Evolutionary conservation across 1,139 yeast species (phyloP).

Genomic region (Saccharomyces hybrid): DNA sequence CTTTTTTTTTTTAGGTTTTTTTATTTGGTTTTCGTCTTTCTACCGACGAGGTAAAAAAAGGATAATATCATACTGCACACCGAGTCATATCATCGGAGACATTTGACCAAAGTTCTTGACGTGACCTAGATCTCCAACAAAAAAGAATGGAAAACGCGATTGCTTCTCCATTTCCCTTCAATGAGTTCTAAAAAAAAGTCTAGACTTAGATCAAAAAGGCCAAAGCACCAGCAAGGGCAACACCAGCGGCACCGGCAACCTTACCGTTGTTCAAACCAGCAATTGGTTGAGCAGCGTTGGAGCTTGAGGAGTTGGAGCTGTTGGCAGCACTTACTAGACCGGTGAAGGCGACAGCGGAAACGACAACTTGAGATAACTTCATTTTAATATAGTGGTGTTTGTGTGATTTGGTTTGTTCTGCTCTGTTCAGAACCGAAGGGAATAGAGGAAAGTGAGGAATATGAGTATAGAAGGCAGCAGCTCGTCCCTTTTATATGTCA

Average conservation of each 20-base stretch:
- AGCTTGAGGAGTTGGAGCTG: conserved; percentile 6
- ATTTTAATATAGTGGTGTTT: conserved; percentile 7
- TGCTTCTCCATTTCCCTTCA: neutral
- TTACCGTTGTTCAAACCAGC: conserved; percentile 11
- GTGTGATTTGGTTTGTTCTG: neutral
- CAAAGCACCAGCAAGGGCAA: conserved; percentile 26
- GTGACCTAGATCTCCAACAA: neutral
- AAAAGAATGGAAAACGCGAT: neutral
- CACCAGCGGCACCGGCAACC: conserved; percentile 19
- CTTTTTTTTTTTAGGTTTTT: neutral
- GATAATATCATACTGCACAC: neutral
- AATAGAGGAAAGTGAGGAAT: too few species aligned
- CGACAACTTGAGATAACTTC: conserved; percentile 21
- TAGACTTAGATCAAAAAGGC: conserved; percentile 20
- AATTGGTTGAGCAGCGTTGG: conserved; percentile 10
- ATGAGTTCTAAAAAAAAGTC: neutral
- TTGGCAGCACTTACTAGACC: conserved; percentile 11
- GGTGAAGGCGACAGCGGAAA: conserved; percentile 19
- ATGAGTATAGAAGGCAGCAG: neutral
- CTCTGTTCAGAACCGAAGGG: neutral
- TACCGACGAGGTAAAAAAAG: neutral
- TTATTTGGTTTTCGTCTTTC: neutral
- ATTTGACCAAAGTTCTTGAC: neutral
- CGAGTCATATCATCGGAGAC: neutral
- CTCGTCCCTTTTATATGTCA: neutral